Conservation (phyloP, 1,139 yeast species). For the Suhomyces panamericanus region DNA sequence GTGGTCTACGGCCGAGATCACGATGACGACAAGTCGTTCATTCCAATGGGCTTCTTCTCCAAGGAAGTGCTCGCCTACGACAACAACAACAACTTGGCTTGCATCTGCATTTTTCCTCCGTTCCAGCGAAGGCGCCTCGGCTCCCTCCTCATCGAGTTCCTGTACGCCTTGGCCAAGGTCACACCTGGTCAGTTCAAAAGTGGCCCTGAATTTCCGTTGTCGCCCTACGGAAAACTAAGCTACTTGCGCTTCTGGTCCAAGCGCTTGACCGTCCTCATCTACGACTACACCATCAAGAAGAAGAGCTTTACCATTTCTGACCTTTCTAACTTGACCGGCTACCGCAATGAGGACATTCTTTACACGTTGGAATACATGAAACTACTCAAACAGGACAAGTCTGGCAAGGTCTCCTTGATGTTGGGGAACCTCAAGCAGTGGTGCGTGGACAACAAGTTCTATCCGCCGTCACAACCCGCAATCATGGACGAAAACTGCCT, state of each 20-base stretch:
- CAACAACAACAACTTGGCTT: slow-evolving; percentile 76
- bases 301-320: slow-evolving; percentile 46
- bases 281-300: slow-evolving; percentile 14
- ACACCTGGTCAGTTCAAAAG: slow-evolving; percentile 56
- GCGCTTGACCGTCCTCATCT: slow-evolving; percentile 26
- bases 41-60: slow-evolving; percentile 90
- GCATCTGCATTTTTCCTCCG: slow-evolving; percentile 90
- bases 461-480: slow-evolving; percentile 24
- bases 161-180: slow-evolving; percentile 64
- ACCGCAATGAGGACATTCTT: slow-evolving; percentile 67
- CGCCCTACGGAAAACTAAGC: slow-evolving; percentile 74
- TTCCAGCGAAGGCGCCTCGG: slow-evolving; percentile 82
- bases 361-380: slow-evolving; percentile 63
- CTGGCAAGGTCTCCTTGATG: slow-evolving; percentile 18
- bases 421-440: slow-evolving; percentile 30
- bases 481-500: slow-evolving; percentile 33
- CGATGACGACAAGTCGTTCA: slow-evolving; percentile 25
- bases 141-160: slow-evolving; percentile 75
- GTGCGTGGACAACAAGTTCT: slow-evolving; percentile 29
- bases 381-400: slow-evolving; percentile 35
- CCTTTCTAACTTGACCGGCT: slow-evolving; percentile 62
- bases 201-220: slow-evolving; percentile 91
- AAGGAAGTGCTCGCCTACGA: slow-evolving; percentile 85
- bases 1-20: slow-evolving; percentile 61
- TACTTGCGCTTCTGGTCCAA: slow-evolving; percentile 80